Conservation (phyloP, 805 yeast genomes). For the Cyberlindnera saturnus region DNA sequence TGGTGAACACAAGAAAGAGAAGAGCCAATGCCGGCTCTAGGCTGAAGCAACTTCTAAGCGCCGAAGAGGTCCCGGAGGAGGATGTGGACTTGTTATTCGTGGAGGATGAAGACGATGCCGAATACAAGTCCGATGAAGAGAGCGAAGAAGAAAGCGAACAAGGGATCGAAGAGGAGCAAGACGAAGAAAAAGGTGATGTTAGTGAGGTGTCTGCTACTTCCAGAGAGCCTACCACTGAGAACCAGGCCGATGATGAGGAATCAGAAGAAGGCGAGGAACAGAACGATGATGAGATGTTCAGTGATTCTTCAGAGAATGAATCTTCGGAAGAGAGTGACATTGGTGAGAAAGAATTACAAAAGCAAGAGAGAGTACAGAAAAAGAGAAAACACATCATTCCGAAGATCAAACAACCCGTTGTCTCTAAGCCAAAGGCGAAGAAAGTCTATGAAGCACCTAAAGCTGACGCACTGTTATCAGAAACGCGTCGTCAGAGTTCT, state of each 20-base stretch:
- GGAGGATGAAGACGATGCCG: constrained; percentile 54
- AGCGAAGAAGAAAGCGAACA: constrained; percentile 26
- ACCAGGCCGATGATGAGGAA: constrained; percentile 3
- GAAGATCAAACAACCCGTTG: constrained; percentile 26
- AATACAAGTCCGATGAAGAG: constrained; percentile 31
- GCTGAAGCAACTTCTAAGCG: constrained; percentile 62
- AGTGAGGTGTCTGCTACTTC: constrained; percentile 16
- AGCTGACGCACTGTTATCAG: constrained; percentile 46
- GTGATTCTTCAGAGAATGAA: constrained; percentile 45
- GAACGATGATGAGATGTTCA: constrained; percentile 43
- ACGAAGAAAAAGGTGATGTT: constrained; percentile 2
- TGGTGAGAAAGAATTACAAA: constrained; percentile 60
- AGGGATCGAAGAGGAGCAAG: constrained; percentile 23
- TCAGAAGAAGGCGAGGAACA: constrained; percentile 7
- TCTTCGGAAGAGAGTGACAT: constrained; percentile 55
- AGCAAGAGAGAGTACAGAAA: constrained; percentile 33
- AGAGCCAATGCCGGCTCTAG: constrained; percentile 90
- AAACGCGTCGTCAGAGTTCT: constrained; percentile 63
- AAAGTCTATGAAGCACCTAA: constrained; percentile 31
- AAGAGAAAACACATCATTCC: constrained; percentile 26
- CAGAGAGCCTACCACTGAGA: constrained; percentile 14
- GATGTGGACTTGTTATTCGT: constrained; percentile 69
- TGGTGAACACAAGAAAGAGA: constrained; percentile 69
- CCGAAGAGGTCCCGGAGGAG: constrained; percentile 61
- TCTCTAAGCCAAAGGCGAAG: constrained; percentile 25